Evolutionary conservation across 768 basidiomycete genomes (phyloP).

Genomic region (Mycena albidolilacea): DNA sequence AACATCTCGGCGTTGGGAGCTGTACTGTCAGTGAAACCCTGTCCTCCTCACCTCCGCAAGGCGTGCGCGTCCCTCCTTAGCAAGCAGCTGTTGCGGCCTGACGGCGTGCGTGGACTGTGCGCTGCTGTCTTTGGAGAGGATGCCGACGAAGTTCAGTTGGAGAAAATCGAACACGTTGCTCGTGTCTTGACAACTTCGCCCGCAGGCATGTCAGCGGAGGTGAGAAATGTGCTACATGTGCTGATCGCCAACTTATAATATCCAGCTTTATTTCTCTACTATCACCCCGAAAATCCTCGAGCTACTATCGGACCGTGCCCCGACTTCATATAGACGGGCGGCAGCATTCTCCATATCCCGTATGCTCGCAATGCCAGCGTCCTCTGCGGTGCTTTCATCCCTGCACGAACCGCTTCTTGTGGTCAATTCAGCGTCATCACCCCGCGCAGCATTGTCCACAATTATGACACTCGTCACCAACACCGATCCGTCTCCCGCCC

Average conservation of each 20-base stretch:
- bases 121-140: conserved; percentile 79
- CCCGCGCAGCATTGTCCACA: conserved; percentile 62
- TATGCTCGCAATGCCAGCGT: conserved; percentile 62
- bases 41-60: conserved; percentile 68
- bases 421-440: conserved; percentile 36
- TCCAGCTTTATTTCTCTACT: conserved; percentile 72
- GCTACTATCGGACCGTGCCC: conserved; percentile 60
- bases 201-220: conserved; percentile 66
- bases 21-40: conserved; percentile 64
- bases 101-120: conserved; percentile 80
- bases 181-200: conserved; percentile 77
- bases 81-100: conserved; percentile 77
- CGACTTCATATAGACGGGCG: conserved; percentile 67
- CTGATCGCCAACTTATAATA: conserved; percentile 11
- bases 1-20: conserved; percentile 75
- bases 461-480: conserved; percentile 76
- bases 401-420: conserved; percentile 69
- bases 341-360: conserved; percentile 80
- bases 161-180: conserved; percentile 83
- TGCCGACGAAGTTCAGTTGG: conserved; percentile 68
- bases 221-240: conserved; percentile 48
- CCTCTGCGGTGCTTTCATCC: conserved; percentile 58
- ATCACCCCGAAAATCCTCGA: conserved; percentile 71
- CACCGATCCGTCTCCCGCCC: conserved; percentile 82
- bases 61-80: conserved; percentile 76